A percentile compares a stretch with the other conserved stretches of the same genome.
phyloP scores from a whole-genome alignment of 73 alveolate species.

The Paramecium sonneborni region DNA sequence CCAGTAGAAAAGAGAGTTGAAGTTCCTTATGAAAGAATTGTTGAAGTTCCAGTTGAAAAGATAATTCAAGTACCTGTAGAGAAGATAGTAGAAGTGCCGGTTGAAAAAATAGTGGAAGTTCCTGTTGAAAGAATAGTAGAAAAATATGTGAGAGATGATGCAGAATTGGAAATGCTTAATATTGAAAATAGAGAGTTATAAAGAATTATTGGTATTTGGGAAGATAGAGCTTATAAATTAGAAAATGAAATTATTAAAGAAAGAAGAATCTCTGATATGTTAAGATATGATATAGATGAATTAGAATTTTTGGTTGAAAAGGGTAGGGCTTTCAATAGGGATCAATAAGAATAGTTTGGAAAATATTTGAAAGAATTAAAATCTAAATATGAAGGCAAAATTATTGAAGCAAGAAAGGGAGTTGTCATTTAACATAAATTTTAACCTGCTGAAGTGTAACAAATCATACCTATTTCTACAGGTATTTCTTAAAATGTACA shows the following conservation, averaged over 20 bases:
- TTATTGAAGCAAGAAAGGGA: not conserved
- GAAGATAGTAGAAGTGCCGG: conserved; percentile 14
- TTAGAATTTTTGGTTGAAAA: not conserved
- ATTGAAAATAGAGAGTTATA: conserved; percentile 7
- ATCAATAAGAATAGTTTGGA: not conserved
- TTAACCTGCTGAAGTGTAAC: not conserved
- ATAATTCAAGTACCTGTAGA: not conserved
- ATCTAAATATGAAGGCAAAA: not conserved
- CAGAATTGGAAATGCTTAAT: conserved; percentile 7
- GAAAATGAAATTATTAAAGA: conserved; percentile 16
- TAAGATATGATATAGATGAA: not conserved
- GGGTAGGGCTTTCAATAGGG: not conserved
- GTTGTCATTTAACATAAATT: not conserved
- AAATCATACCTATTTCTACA: not conserved
- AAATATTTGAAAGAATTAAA: not conserved
- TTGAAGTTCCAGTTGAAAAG: conserved; percentile 31
- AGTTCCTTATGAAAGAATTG: conserved; percentile 1
- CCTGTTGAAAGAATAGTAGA: not conserved
- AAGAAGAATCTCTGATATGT: conserved; percentile 1
- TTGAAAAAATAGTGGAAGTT: conserved; percentile 35
- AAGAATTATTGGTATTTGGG: conserved; percentile 22
- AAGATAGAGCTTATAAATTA: conserved; percentile 25
- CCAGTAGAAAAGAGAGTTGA: not conserved
- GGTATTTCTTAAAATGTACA: not conserved
- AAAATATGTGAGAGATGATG: conserved; percentile 35